Percentiles rank a stretch among this genome's conserved stretches.
Conservation (phyloP, 2,329 filamentous ascomycete genomes). For the Beauveria pseudobassiana region DNA sequence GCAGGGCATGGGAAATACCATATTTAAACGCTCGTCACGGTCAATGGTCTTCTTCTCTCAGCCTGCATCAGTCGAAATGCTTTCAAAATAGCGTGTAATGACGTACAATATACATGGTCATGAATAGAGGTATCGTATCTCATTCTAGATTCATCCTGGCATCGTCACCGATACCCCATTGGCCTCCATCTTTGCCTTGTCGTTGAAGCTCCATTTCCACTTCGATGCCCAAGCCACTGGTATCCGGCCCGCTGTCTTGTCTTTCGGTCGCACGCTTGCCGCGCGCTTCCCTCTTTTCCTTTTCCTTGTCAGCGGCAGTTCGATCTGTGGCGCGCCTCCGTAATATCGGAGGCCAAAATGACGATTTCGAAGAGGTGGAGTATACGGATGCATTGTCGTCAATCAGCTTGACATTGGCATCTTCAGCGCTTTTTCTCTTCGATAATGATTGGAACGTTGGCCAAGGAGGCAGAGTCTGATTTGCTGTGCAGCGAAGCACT, state of each 20-base stretch:
- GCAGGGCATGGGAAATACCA: neutral
- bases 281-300: constrained; percentile 18
- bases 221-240: constrained; percentile 33
- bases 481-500: constrained; percentile 24
- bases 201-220: constrained; percentile 47
- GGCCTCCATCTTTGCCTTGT: constrained; percentile 45
- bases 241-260: constrained; percentile 36
- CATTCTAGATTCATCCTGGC: constrained; percentile 75
- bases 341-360: constrained; percentile 34
- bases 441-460: constrained; percentile 17
- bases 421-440: constrained; percentile 18
- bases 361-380: constrained; percentile 41
- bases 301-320: constrained; percentile 14
- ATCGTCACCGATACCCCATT: constrained; percentile 79
- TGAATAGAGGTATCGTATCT: constrained; percentile 13
- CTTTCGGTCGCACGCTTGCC: constrained; percentile 31
- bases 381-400: constrained; percentile 39
- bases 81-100: neutral
- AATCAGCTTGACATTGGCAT: constrained; percentile 23
- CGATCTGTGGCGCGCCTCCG: constrained; percentile 33
- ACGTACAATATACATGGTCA: constrained; percentile 4
- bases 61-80: neutral
- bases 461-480: constrained; percentile 16
- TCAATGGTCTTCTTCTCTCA: neutral
- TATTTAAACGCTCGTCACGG: neutral